Base-by-base conservation (phyloP, 1,284 basidiomycete species). In the Cryptococcus sp. region DNA sequence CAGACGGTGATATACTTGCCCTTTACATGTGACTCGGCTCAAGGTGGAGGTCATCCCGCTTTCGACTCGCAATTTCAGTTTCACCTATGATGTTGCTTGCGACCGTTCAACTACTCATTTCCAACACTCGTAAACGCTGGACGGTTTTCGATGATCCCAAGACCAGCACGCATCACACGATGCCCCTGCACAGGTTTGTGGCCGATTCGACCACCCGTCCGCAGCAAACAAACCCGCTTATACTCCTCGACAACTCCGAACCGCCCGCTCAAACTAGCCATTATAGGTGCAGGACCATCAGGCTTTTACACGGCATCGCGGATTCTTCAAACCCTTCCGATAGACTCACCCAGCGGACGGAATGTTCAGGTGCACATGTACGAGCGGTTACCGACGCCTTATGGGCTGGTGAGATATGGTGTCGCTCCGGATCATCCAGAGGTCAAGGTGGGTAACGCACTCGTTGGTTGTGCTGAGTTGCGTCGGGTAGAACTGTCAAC, bases 341-440 rank as follows among this genome's bases (percentile, higher is more conserved):
- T 74, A 25, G 68, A 78, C 2, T 76, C 79, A 10, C 65, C 78
- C 3, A 68, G 76, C 25, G 59, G 80, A 67, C 44, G 76, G 74
- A 62, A 74, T 39, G 78, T 89, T 25, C 80, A 83, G 40, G 85
- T 99, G 15, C 91, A 99, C 75, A 81, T 99, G 76, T 99, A 88
- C 74, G 96, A 99, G 78, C 83, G 91, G 20, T 82, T 97, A 3
- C 97, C 95, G 82, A 87, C 91, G 29, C 96, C 96, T 3, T 91
- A 96, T 73, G 96, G 96, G 0, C 83, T 99, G 0, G 93, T 95
- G 1, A 82, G 96, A 43, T 99, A 96, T 70, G 95, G 96, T 1
- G 96, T 99, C 7, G 96, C 96, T 10, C 95, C 96, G 41, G 96
- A 99, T 79, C 96, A 99, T 78, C 93, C 95, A 1, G 95, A 99